phyloP scores from a whole-genome alignment of 306 rosid species.

The Pachyrhizus erosus region DNA sequence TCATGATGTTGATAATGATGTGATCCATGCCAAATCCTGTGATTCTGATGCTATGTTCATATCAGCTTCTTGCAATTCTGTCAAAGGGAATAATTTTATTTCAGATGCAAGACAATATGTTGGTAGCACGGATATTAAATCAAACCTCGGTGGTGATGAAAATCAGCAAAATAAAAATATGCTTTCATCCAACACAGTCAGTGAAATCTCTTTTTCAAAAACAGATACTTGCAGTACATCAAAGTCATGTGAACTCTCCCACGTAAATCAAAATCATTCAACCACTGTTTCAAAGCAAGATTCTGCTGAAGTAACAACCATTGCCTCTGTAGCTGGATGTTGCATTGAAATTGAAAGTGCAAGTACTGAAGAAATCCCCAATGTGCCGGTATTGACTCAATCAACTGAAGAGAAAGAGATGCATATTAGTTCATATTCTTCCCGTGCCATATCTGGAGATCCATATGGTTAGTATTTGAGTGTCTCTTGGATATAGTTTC shows the following conservation, averaged over 20 bases:
- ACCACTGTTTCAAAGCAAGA: conserved; percentile 37
- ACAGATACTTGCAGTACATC: conserved; percentile 42
- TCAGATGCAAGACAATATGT: conserved; percentile 38
- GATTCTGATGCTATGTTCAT: conserved; percentile 36
- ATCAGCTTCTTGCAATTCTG: conserved; percentile 43
- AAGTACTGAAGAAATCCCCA: conserved; percentile 35
- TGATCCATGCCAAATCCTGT: conserved; percentile 23
- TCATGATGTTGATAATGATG: conserved; percentile 36
- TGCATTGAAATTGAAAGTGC: conserved; percentile 51
- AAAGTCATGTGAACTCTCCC: conserved; percentile 37
- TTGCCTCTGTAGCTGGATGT: conserved; percentile 40
- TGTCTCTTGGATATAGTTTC: conserved; percentile 7
- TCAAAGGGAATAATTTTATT: conserved; percentile 30
- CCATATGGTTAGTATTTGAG: conserved; percentile 55
- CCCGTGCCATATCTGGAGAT: conserved; percentile 46
- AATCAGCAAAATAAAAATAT: conserved; percentile 27
- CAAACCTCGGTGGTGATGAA: conserved; percentile 42
- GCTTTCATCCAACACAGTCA: conserved; percentile 14
- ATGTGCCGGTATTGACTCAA: conserved; percentile 30
- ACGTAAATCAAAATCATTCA: conserved; percentile 46
- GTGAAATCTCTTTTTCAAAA: conserved; percentile 20
- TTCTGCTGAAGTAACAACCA: conserved; percentile 41
- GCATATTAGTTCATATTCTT: conserved; percentile 42
- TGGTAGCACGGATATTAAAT: conserved; percentile 27
- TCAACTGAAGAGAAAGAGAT: conserved; percentile 42